phyloP scores from a whole-genome alignment of 129 eudicot species.

The Flaveria brownii region DNA sequence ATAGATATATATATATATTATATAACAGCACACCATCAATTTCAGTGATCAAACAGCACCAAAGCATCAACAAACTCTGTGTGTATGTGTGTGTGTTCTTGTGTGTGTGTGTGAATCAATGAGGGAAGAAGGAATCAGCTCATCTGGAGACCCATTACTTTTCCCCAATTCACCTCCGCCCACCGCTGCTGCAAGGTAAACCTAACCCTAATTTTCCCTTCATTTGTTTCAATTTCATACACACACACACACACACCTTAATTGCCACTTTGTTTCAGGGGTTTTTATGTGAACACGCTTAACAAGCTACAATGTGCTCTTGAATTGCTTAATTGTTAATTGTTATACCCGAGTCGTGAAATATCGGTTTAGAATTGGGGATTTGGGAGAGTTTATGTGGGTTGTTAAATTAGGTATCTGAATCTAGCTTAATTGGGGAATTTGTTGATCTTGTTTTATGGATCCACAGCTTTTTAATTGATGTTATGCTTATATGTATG shows the following conservation, averaged over 20 bases:
- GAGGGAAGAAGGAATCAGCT: conserved; percentile 92
- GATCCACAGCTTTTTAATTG: neutral
- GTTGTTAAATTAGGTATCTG: conserved; percentile 10
- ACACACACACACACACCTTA: neutral
- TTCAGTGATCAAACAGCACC: conserved; percentile 23
- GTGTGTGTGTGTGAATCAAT: conserved; percentile 34
- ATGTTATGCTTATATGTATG: neutral
- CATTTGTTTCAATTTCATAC: conserved; percentile 6
- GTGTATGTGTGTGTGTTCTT: conserved; percentile 2
- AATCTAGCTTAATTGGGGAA: conserved; percentile 30
- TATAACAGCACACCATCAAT: neutral
- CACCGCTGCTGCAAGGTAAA: conserved; percentile 90
- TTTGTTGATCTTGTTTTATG: conserved; percentile 2
- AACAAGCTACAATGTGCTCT: conserved; percentile 14
- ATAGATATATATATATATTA: neutral
- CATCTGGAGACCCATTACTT: conserved; percentile 70
- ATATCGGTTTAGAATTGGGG: conserved; percentile 15
- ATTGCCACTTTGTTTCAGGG: neutral
- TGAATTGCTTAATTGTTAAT: neutral
- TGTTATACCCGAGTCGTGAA: neutral
- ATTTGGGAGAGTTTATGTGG: conserved; percentile 21
- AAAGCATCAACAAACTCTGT: conserved; percentile 21
- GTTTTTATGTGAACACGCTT: neutral
- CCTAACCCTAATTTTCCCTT: conserved; percentile 39
- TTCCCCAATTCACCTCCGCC: conserved; percentile 56